phyloP scores from a whole-genome alignment of 148 eudicot genomes.

The Polygonum maritimum region DNA sequence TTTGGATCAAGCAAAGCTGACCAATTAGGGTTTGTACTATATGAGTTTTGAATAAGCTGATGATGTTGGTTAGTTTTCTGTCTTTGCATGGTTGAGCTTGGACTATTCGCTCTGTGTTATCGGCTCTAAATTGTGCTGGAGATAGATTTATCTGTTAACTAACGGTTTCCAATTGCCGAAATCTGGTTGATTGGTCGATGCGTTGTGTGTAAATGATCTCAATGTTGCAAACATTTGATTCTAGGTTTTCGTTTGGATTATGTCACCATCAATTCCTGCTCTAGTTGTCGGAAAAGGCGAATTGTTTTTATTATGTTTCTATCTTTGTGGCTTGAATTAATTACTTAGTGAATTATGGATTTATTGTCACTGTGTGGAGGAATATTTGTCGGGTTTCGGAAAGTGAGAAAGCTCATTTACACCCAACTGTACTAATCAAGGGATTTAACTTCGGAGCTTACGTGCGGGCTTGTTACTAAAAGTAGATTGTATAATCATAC shows the following conservation, averaged over 20 bases:
- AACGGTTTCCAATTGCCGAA: neutral
- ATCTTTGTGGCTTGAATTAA: neutral
- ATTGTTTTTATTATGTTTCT: neutral
- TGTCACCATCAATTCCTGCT: neutral
- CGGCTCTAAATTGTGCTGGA: no score
- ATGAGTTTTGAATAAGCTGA: neutral
- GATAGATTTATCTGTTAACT: no score
- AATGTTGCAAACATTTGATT: neutral
- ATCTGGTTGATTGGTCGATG: neutral
- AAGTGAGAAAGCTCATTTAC: neutral
- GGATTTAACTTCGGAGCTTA: neutral
- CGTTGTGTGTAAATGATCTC: neutral
- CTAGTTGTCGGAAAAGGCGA: neutral
- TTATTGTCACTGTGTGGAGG: neutral
- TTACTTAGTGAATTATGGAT: neutral
- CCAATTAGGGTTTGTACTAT: neutral
- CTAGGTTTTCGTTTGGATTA: neutral
- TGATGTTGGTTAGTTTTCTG: neutral
- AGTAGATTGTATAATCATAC: neutral
- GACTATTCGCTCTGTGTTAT: neutral
- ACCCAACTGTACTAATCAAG: neutral
- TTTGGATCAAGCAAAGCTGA: neutral
- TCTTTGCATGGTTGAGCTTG: neutral
- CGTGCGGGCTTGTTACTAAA: neutral
- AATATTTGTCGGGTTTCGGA: neutral